These are phyloP conservation scores for Candida bentonensis DNA, from an alignment of 805 yeast species.

Conservation along the genomic window DNA sequence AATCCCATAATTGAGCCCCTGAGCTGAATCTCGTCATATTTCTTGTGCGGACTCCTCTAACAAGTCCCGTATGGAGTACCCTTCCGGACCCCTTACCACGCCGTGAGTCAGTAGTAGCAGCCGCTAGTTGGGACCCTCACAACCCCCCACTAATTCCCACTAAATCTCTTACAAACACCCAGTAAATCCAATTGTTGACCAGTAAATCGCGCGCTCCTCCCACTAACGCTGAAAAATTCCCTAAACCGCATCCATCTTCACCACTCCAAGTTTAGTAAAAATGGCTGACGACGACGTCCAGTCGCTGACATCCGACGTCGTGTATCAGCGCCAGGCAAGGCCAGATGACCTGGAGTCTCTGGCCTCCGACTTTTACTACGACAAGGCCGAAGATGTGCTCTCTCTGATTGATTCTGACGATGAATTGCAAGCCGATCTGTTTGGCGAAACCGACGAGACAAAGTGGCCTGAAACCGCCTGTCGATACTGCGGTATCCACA, in stretches of 20 bases:
- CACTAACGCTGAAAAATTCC: too few relatives aligned
- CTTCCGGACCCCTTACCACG: too few relatives aligned
- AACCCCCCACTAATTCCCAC: too few relatives aligned
- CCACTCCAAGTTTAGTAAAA: neutral
- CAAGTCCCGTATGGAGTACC: too few relatives aligned
- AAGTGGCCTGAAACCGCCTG: conserved; percentile 19
- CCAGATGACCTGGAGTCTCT: conserved; percentile 5
- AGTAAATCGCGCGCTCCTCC: too few relatives aligned
- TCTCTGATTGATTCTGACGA: conserved; percentile 7
- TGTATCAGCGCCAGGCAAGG: conserved; percentile 12
- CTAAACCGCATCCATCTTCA: neutral
- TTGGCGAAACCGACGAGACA: conserved; percentile 9
- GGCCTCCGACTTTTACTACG: conserved; percentile 8
- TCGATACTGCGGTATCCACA: conserved; percentile 60
- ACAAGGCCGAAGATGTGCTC: conserved; percentile 10
- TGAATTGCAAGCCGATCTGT: conserved; percentile 9
- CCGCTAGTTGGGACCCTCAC: too few relatives aligned
- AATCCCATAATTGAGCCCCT: too few relatives aligned
- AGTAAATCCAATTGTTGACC: too few relatives aligned
- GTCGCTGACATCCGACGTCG: conserved; percentile 17
- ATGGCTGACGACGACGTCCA: conserved; percentile 13
- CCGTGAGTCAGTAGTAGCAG: too few relatives aligned
- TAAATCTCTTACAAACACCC: too few relatives aligned
- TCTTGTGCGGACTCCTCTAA: too few relatives aligned
- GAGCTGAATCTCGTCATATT: too few relatives aligned